Evolutionary conservation across 2,329 filamentous ascomycete species (phyloP).

Genomic region (Pseudomassariella vexata): DNA sequence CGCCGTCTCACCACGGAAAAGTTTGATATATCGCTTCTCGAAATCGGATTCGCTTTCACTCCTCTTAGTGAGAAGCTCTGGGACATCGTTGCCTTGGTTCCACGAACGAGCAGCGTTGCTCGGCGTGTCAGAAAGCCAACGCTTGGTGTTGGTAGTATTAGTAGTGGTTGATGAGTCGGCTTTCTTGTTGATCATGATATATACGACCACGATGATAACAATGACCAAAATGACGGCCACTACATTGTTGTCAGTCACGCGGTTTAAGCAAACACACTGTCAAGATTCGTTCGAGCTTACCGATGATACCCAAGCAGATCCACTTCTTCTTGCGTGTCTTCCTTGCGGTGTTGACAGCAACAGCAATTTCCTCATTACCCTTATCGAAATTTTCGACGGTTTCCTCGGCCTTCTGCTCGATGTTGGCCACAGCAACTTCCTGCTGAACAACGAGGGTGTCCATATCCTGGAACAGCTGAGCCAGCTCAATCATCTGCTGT

Average conservation of each 20-base stretch:
- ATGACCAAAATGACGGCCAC: slow-evolving; percentile 49
- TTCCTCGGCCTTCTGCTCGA: slow-evolving; percentile 83
- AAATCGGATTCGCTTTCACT: background rate
- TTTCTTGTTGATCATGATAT: slow-evolving; percentile 13
- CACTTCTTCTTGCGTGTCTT: slow-evolving; percentile 90
- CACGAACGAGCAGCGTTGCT: no score
- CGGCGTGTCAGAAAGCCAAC: slow-evolving; percentile 1
- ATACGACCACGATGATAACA: slow-evolving; percentile 38
- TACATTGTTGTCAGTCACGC: slow-evolving; percentile 20
- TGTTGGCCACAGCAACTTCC: slow-evolving; percentile 71
- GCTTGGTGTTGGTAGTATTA: slow-evolving; percentile 3
- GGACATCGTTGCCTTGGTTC: no score
- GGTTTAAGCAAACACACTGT: slow-evolving; percentile 20
- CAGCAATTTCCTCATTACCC: slow-evolving; percentile 75
- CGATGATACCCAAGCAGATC: slow-evolving; percentile 77
- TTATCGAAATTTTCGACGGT: slow-evolving; percentile 79
- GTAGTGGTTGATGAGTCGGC: background rate
- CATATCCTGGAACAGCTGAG: slow-evolving; percentile 84
- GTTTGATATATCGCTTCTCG: slow-evolving; percentile 7
- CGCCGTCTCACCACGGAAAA: slow-evolving; percentile 8
- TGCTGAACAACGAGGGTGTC: slow-evolving; percentile 82
- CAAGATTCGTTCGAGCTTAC: slow-evolving; percentile 32
- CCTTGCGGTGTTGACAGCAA: slow-evolving; percentile 76
- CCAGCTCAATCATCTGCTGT: slow-evolving; percentile 79
- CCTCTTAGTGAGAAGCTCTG: background rate